A percentile compares a stretch with the other conserved stretches of the same genome.
Conservation (phyloP, 2,329 filamentous ascomycete genomes). For the Dissoconium aciculare region DNA sequence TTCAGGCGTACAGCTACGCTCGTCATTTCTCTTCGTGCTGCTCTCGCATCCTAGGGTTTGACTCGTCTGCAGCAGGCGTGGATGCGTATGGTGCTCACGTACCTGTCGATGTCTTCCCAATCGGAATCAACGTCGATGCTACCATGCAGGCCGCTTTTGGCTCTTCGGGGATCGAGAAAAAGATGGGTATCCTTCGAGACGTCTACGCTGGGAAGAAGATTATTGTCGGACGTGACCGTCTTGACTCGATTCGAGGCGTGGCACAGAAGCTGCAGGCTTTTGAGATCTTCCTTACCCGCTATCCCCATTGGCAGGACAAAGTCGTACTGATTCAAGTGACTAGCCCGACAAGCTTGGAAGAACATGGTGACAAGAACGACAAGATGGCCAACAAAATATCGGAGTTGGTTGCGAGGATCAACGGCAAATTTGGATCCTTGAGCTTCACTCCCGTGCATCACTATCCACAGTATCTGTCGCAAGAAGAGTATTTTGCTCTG, state of each 20-base stretch:
- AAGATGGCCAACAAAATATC: constrained; percentile 81
- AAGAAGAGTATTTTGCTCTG: constrained; percentile 89
- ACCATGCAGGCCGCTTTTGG: constrained; percentile 64
- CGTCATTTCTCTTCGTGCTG: constrained; percentile 91
- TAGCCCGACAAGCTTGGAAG: constrained; percentile 55
- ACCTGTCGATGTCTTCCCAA: constrained; percentile 84
- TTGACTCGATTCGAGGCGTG: constrained; percentile 84
- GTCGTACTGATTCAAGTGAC: constrained; percentile 93
- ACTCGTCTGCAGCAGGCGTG: constrained; percentile 69
- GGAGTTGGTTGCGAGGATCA: constrained; percentile 80
- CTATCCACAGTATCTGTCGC: constrained; percentile 81
- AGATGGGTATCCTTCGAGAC: constrained; percentile 54
- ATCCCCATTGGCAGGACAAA: constrained; percentile 81
- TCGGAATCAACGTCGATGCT: constrained; percentile 77
- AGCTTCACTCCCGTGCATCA: constrained; percentile 86
- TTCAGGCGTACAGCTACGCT: constrained; percentile 91
- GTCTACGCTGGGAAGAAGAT: constrained; percentile 84
- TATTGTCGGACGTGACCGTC: constrained; percentile 84
- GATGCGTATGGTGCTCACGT: constrained; percentile 81
- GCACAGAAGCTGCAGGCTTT: constrained; percentile 94
- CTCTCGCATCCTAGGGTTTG: constrained; percentile 78
- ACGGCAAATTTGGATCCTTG: constrained; percentile 75
- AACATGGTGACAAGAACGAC: constrained; percentile 54
- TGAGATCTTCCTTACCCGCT: constrained; percentile 76
- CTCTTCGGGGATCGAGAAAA: constrained; percentile 50